phyloP scores from a whole-genome alignment of 2,329 filamentous ascomycete species.

The Fusarium goolgardi region DNA sequence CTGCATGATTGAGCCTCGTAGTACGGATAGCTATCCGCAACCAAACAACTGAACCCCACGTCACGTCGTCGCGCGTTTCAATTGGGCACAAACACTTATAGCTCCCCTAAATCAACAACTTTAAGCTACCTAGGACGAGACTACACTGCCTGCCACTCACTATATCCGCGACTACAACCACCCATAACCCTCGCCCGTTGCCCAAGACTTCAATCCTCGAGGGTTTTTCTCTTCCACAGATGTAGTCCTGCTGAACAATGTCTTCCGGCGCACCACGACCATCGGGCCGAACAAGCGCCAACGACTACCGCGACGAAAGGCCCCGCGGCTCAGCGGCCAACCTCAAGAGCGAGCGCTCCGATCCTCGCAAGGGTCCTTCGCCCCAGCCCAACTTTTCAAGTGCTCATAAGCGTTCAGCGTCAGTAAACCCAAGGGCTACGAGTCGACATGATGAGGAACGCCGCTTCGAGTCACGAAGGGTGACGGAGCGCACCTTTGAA shows the following conservation, averaged over 20 bases:
- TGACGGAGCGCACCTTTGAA: constrained; percentile 66
- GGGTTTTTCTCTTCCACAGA: constrained; percentile 42
- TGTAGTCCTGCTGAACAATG: constrained; percentile 55
- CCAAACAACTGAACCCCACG: constrained; percentile 38
- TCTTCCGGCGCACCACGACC: constrained; percentile 57
- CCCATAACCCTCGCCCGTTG: background rate
- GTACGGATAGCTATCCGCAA: background rate
- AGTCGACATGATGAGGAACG: constrained; percentile 59
- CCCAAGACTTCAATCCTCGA: background rate
- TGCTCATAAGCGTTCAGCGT: constrained; percentile 67
- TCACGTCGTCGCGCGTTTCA: constrained; percentile 45
- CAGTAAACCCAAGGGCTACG: constrained; percentile 64
- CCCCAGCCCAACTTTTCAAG: constrained; percentile 52
- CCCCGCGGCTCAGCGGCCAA: constrained; percentile 52
- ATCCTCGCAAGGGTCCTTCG: constrained; percentile 54
- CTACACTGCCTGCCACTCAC: background rate
- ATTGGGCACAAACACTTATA: constrained; percentile 47
- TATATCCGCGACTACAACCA: constrained; percentile 12
- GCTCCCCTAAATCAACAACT: constrained; percentile 34
- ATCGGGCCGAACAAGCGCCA: constrained; percentile 59
- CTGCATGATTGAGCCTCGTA: background rate
- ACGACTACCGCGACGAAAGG: constrained; percentile 51
- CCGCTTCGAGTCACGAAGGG: constrained; percentile 63
- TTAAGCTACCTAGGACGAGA: background rate
- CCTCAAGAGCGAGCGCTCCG: constrained; percentile 51